Conservation (phyloP, 306 rosid genomes). For the Luffa aegyptiaca region DNA sequence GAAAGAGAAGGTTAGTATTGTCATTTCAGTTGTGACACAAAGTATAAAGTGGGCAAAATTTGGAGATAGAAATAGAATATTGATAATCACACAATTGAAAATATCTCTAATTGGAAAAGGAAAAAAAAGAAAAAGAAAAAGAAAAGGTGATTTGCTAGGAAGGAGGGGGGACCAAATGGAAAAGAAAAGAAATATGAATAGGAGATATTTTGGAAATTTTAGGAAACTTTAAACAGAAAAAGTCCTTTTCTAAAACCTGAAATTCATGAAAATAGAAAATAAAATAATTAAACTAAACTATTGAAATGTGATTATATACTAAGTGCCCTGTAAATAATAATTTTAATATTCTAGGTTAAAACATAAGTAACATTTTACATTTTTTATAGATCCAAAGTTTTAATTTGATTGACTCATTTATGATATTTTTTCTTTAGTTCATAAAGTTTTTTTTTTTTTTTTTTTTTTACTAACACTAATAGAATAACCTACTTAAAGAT, state of each 20-base stretch:
- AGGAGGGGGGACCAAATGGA: not conserved
- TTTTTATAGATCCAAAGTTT: too few relatives aligned
- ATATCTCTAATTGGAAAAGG: not conserved
- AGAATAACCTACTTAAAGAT: too few relatives aligned
- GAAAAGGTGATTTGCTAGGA: not conserved
- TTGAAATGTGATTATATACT: too few relatives aligned
- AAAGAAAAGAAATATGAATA: not conserved
- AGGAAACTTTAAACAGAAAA: not conserved
- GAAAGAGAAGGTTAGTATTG: not conserved
- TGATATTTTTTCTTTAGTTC: too few relatives aligned
- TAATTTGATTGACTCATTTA: too few relatives aligned
- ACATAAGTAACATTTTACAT: too few relatives aligned
- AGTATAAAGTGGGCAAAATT: not conserved
- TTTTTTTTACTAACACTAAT: too few relatives aligned
- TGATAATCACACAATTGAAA: not conserved
- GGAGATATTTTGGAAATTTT: not conserved
- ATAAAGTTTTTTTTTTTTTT: too few relatives aligned
- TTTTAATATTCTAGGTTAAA: too few relatives aligned
- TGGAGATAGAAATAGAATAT: not conserved
- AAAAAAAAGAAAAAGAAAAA: not conserved
- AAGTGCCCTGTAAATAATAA: too few relatives aligned
- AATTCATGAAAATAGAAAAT: not conserved
- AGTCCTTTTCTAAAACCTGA: not conserved
- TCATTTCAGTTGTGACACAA: not conserved
- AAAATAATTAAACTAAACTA: not conserved